A percentile compares a stretch with the other conserved stretches of the same genome.
phyloP scores from a whole-genome alignment of 2,329 filamentous ascomycete genomes.

The Beauveria pseudobassiana region DNA sequence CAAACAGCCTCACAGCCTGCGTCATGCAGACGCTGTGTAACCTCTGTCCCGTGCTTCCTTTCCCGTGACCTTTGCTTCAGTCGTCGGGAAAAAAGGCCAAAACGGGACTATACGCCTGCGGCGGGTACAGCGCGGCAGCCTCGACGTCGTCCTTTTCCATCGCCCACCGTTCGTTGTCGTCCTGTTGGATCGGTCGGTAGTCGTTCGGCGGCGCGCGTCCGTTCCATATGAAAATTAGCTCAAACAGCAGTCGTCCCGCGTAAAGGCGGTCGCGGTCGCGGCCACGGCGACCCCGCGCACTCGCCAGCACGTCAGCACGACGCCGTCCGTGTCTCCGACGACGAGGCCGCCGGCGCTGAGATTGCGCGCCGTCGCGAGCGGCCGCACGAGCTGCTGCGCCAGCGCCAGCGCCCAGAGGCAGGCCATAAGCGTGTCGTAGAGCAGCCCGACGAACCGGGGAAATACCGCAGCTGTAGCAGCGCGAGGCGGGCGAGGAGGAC shows the following conservation, averaged over 20 bases:
- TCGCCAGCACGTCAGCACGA: not conserved
- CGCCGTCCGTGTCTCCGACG: not conserved
- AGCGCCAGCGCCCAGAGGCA: slow-evolving; percentile 22
- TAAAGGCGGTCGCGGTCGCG: not conserved
- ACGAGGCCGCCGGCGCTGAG: not conserved
- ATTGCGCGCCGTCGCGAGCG: not conserved
- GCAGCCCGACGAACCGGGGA: slow-evolving; percentile 16
- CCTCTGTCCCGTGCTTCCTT: not conserved
- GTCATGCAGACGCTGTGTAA: not conserved
- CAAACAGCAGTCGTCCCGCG: not conserved
- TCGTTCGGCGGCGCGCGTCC: not conserved
- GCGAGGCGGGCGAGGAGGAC: slow-evolving; percentile 20
- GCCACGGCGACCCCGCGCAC: not conserved
- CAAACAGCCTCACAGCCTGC: not conserved
- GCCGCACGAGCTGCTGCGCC: not conserved
- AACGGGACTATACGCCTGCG: slow-evolving; percentile 22
- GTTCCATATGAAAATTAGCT: not conserved
- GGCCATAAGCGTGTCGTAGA: slow-evolving; percentile 23
- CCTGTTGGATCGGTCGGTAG: not conserved
- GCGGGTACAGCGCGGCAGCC: not conserved
- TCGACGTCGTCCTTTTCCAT: slow-evolving; percentile 13
- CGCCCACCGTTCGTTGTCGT: not conserved
- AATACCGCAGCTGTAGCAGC: slow-evolving; percentile 18
- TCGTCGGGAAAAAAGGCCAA: slow-evolving; percentile 24
- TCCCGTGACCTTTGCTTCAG: not conserved